Conservation (phyloP, 208 protist genomes). For the Naegleria fowleri region DNA sequence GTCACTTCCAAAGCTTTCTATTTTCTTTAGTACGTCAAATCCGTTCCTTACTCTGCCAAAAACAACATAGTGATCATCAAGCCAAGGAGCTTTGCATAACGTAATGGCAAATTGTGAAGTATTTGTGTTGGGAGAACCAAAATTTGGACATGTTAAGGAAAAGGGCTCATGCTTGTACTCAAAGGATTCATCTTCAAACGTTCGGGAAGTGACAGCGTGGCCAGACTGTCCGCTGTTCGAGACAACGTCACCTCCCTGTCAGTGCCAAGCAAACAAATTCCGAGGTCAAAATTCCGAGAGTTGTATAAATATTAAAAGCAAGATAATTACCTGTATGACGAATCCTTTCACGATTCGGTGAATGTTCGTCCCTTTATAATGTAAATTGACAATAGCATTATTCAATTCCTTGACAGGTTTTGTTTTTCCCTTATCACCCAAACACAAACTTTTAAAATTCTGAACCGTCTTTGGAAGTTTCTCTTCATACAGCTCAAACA, state of each 20-base stretch:
- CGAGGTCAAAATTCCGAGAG: too few species aligned
- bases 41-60: conserved; percentile 54
- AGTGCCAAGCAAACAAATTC: background rate
- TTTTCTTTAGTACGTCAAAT: background rate
- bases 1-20: background rate
- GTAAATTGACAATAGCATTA: background rate
- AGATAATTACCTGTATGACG: background rate
- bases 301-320: too few species aligned
- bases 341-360: background rate
- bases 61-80: conserved; percentile 75
- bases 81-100: conserved; percentile 57
- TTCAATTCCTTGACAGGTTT: background rate
- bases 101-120: conserved; percentile 85
- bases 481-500: background rate
- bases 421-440: background rate
- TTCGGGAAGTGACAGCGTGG: conserved; percentile 75
- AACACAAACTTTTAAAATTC: conserved; percentile 8
- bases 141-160: conserved; percentile 68
- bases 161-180: conserved; percentile 61
- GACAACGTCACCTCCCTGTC: conserved; percentile 75
- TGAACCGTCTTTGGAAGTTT: background rate
- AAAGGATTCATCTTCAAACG: conserved; percentile 86
- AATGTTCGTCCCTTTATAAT: background rate
- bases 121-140: conserved; percentile 75
- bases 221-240: conserved; percentile 83